Conservation (phyloP, 176 grass and related monocot genomes). For the Oropetium thomaeum region DNA sequence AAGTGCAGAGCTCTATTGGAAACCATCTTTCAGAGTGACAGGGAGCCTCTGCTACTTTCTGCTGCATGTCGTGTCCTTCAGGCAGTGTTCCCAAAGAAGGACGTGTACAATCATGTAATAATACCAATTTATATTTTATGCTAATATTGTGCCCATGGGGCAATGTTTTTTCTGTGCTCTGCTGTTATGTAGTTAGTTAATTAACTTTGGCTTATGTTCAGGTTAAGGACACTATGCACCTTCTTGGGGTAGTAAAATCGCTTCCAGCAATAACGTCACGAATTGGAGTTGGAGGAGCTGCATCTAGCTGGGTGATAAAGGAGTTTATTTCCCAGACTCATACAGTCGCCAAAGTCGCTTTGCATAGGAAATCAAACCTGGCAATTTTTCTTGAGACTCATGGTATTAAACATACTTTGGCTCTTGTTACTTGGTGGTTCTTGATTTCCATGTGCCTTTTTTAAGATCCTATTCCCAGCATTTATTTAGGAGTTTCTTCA, state of each 20-base stretch:
- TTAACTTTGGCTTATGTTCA: slow-evolving; percentile 37
- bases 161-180: slow-evolving; percentile 9
- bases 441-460: neutral
- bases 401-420: slow-evolving; percentile 48
- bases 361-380: slow-evolving; percentile 77
- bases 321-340: slow-evolving; percentile 93
- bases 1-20: slow-evolving; percentile 77
- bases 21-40: slow-evolving; percentile 93
- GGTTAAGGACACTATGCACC: slow-evolving; percentile 91
- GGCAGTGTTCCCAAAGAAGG: slow-evolving; percentile 86
- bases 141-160: neutral
- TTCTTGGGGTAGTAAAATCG: slow-evolving; percentile 81
- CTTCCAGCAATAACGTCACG: slow-evolving; percentile 81
- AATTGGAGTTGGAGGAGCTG: slow-evolving; percentile 86
- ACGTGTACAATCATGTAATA: slow-evolving; percentile 95
- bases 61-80: slow-evolving; percentile 79
- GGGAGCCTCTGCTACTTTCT: slow-evolving; percentile 75
- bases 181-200: slow-evolving; percentile 4
- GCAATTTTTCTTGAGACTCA: slow-evolving; percentile 77
- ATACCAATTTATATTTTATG: slow-evolving; percentile 19
- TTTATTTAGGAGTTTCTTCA: no score
- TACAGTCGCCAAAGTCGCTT: slow-evolving; percentile 81
- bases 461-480: neutral
- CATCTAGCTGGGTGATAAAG: slow-evolving; percentile 90
- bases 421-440: neutral